Percentiles rank a stretch among this genome's conserved stretches.
phyloP scores from a whole-genome alignment of 2,329 filamentous ascomycete species.

The Aspergillus bombycis region DNA sequence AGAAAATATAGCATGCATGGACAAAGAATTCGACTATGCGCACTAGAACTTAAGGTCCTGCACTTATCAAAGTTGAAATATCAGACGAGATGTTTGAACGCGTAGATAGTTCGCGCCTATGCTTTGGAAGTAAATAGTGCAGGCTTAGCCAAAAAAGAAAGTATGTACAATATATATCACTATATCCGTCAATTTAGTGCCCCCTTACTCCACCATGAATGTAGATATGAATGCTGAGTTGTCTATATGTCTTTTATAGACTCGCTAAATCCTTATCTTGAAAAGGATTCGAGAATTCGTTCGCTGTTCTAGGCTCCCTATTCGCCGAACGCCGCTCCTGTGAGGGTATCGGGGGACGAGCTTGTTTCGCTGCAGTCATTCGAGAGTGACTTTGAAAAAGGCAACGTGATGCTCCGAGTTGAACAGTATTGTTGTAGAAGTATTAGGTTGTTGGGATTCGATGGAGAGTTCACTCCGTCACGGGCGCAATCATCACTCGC shows the following conservation, averaged over 20 bases:
- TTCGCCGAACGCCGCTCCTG: not conserved
- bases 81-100: not conserved
- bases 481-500: conserved; percentile 22
- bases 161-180: not conserved
- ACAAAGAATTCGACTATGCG: not conserved
- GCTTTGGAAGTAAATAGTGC: not conserved
- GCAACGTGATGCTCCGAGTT: not conserved
- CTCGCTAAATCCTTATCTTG: not conserved
- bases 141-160: not conserved
- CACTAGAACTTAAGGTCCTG: not conserved
- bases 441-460: not conserved
- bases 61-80: not conserved
- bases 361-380: not conserved
- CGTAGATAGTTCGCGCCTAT: not conserved
- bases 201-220: not conserved
- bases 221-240: not conserved
- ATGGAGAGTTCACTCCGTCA: not conserved
- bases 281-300: not conserved
- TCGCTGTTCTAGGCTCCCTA: not conserved
- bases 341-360: not conserved
- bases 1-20: not conserved
- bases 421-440: not conserved
- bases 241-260: not conserved
- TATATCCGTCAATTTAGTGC: not conserved
- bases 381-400: not conserved